Evolutionary conservation across 2,329 filamentous ascomycete species (phyloP).

Genomic region (Diplodia sapinea): DNA sequence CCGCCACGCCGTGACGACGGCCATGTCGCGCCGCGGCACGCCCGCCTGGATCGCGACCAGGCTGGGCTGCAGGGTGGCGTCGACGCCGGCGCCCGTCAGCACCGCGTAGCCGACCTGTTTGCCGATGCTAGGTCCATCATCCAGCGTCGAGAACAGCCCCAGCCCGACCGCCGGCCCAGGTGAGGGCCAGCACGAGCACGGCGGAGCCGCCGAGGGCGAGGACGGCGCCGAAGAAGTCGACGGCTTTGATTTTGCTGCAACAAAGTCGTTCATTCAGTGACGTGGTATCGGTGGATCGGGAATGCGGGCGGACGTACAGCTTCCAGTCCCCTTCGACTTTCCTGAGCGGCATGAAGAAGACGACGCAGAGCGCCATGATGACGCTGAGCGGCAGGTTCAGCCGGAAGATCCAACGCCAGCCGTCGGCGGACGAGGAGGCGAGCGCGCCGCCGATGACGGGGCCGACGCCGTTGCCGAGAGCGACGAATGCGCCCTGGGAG

Average conservation of each 20-base stretch:
- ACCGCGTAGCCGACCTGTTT: conserved; percentile 63
- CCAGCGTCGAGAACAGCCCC: conserved; percentile 29
- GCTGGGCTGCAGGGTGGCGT: conserved; percentile 31
- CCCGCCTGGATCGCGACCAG: conserved; percentile 45
- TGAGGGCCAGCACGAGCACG: conserved; percentile 48
- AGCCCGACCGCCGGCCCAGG: conserved; percentile 66
- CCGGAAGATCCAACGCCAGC: conserved; percentile 37
- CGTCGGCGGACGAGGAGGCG: conserved; percentile 38
- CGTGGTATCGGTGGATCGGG: background rate
- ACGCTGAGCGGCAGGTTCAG: conserved; percentile 61
- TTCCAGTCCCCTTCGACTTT: conserved; percentile 60
- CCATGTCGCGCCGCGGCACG: conserved; percentile 49
- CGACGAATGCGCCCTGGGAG: conserved; percentile 57
- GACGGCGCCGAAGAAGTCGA: conserved; percentile 58
- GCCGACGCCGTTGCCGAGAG: conserved; percentile 61
- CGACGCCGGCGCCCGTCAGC: conserved; percentile 46
- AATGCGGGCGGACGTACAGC: conserved; percentile 25
- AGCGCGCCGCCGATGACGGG: conserved; percentile 61
- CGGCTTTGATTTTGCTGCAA: conserved; percentile 53
- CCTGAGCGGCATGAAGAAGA: conserved; percentile 64
- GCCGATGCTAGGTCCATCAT: conserved; percentile 48
- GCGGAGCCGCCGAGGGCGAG: conserved; percentile 55
- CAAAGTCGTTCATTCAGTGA: conserved; percentile 34
- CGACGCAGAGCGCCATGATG: conserved; percentile 54
- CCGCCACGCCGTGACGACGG: conserved; percentile 44